These are phyloP conservation scores for Taiozyma sp. DNA, from an alignment of 1,139 yeast genomes.

Conservation along the genomic window DNA sequence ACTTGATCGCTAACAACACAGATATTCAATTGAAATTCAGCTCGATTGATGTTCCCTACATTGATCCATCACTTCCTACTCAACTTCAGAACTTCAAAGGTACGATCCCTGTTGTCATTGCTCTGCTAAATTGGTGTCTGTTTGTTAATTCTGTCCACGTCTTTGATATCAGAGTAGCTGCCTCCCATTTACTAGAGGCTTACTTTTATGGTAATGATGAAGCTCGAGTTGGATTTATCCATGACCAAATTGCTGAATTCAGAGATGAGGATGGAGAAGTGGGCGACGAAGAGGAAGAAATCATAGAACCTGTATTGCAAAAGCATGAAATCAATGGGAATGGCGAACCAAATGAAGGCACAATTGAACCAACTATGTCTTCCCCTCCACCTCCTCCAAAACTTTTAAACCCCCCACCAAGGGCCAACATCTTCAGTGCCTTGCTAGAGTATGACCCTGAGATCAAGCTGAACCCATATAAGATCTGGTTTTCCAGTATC, in stretches of 20 bases:
- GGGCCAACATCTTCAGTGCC: constrained; percentile 57
- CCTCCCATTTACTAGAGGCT: constrained; percentile 62
- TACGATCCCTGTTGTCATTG: constrained; percentile 61
- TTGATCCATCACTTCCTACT: constrained; percentile 73
- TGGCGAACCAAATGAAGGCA: not conserved
- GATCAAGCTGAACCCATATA: constrained; percentile 75
- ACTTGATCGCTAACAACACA: constrained; percentile 49
- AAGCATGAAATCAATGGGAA: not conserved
- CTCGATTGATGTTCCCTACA: constrained; percentile 84
- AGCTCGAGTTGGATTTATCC: constrained; percentile 57
- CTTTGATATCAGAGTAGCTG: constrained; percentile 75
- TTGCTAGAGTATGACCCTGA: constrained; percentile 79
- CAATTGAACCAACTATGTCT: too few relatives aligned
- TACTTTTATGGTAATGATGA: constrained; percentile 62
- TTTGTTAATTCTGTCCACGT: constrained; percentile 75
- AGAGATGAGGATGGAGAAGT: constrained; percentile 2
- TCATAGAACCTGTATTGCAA: not conserved
- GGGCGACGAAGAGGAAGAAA: constrained; percentile 1
- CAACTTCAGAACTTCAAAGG: constrained; percentile 19
- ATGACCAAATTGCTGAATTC: constrained; percentile 34
- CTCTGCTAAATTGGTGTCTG: constrained; percentile 79
- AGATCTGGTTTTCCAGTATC: constrained; percentile 79
- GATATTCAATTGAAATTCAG: constrained; percentile 60
- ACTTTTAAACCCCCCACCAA: constrained; percentile 17
- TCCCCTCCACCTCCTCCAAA: not conserved